A percentile compares a stretch with the other conserved stretches of the same genome.
Conservation (phyloP, 208 protist species). For the Leishmania amazonensis region DNA sequence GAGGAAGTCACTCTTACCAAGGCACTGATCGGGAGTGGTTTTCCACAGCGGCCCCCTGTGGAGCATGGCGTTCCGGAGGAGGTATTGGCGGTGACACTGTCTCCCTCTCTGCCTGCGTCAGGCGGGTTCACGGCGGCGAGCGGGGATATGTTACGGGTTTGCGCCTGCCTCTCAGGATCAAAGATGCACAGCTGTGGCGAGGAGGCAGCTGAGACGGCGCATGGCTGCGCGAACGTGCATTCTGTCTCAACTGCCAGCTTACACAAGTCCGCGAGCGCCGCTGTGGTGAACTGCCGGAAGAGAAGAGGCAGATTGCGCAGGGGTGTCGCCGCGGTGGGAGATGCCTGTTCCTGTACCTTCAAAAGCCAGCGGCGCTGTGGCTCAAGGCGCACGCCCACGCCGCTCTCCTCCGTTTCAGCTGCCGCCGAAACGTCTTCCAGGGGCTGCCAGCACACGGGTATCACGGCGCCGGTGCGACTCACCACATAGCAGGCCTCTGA, state of each 20-base stretch:
- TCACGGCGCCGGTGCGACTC: conserved; percentile 11
- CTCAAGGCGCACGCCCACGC: background rate
- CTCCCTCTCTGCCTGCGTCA: background rate
- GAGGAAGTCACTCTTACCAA: conserved; percentile 22
- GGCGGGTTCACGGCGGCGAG: background rate
- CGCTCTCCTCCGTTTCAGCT: background rate
- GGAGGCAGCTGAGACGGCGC: background rate
- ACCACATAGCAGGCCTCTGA: conserved; percentile 2
- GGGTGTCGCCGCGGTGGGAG: background rate
- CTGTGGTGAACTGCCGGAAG: conserved; percentile 33
- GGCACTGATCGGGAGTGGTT: background rate
- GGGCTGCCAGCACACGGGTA: conserved; percentile 13
- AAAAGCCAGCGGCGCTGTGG: conserved; percentile 3
- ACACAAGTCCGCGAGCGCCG: conserved; percentile 22
- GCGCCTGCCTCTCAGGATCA: conserved; percentile 11
- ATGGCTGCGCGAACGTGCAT: background rate
- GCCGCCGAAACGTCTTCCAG: background rate
- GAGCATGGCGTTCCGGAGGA: background rate
- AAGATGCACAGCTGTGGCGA: conserved; percentile 14
- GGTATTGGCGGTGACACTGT: no score
- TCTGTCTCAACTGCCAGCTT: conserved; percentile 14
- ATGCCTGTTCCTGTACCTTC: background rate
- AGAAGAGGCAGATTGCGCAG: conserved; percentile 32
- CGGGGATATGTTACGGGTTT: background rate
- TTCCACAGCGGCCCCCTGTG: no score